Evolutionary conservation across 2,329 filamentous ascomycete genomes (phyloP).

Genomic region (Trichoderma koningii): DNA sequence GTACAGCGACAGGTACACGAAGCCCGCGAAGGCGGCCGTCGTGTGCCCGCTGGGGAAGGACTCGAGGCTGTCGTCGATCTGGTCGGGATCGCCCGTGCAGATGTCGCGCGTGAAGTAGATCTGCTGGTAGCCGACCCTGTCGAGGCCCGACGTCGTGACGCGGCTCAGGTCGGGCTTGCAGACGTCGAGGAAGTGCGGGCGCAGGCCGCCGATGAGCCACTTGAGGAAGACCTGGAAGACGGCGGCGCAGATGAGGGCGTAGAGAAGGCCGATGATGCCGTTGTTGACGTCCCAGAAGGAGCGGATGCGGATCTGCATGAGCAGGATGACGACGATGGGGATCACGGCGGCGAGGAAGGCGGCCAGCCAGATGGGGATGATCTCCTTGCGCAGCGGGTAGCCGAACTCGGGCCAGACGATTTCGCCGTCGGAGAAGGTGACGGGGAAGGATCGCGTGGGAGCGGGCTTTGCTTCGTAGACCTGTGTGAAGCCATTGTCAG

Average conservation of each 20-base stretch:
- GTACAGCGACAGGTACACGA: constrained; percentile 71
- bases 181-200: constrained; percentile 71
- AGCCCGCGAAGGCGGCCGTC: constrained; percentile 71
- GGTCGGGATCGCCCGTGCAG: constrained; percentile 64
- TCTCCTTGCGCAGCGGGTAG: constrained; percentile 69
- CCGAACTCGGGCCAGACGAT: constrained; percentile 71
- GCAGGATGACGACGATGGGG: constrained; percentile 64
- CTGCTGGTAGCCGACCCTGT: constrained; percentile 53
- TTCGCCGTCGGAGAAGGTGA: constrained; percentile 66
- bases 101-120: constrained; percentile 71
- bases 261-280: constrained; percentile 67
- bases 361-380: constrained; percentile 70
- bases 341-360: constrained; percentile 66
- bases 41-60: constrained; percentile 75
- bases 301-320: constrained; percentile 67
- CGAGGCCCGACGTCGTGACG: constrained; percentile 42
- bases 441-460: constrained; percentile 68
- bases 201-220: constrained; percentile 70
- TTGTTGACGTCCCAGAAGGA: constrained; percentile 74
- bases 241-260: constrained; percentile 69
- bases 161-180: constrained; percentile 57
- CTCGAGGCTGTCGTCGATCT: constrained; percentile 70
- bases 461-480: constrained; percentile 66
- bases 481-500: constrained; percentile 38
- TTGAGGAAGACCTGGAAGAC: constrained; percentile 78